Evolutionary conservation across 2,329 filamentous ascomycete species (phyloP).

Genomic region (Calcarisporium arbuscula): DNA sequence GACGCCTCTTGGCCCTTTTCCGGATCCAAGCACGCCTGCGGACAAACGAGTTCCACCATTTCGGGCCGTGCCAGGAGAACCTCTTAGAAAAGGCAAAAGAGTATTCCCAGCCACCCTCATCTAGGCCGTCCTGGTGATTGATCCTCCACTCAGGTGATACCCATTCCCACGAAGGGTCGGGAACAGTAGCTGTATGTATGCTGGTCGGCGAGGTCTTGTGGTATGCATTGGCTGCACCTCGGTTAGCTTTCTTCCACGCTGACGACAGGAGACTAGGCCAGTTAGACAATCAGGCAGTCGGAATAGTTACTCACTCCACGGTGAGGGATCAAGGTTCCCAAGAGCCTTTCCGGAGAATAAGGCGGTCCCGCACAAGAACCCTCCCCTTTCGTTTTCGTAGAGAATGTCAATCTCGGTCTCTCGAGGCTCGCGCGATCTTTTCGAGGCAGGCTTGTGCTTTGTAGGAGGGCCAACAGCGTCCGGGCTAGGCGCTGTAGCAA

Average conservation of each 20-base stretch:
- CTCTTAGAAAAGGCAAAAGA: conserved; percentile 74
- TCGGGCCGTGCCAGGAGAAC: conserved; percentile 82
- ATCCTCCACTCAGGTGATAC: conserved; percentile 60
- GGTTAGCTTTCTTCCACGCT: background rate
- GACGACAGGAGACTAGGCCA: background rate
- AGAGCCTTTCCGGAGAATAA: conserved; percentile 86
- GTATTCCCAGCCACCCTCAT: conserved; percentile 95
- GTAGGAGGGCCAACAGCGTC: too few relatives aligned
- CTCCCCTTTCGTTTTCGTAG: conserved; percentile 92
- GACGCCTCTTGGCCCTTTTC: conserved; percentile 60
- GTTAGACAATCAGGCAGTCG: background rate
- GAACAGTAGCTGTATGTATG: conserved; percentile 83
- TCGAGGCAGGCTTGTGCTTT: too few relatives aligned
- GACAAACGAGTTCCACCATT: conserved; percentile 96
- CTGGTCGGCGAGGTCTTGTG: conserved; percentile 55
- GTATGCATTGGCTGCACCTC: conserved; percentile 49
- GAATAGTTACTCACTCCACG: conserved; percentile 56
- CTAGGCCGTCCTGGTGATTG: conserved; percentile 65
- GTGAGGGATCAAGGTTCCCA: conserved; percentile 74
- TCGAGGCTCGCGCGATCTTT: conserved; percentile 28
- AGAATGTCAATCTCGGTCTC: conserved; percentile 72
- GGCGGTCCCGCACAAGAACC: conserved; percentile 80
- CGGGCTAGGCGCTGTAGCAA: conserved; percentile 23
- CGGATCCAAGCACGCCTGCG: conserved; percentile 82
- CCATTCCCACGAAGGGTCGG: conserved; percentile 95